Base-by-base conservation (phyloP, 208 protist species). In the Acanthamoeba triangularis region DNA sequence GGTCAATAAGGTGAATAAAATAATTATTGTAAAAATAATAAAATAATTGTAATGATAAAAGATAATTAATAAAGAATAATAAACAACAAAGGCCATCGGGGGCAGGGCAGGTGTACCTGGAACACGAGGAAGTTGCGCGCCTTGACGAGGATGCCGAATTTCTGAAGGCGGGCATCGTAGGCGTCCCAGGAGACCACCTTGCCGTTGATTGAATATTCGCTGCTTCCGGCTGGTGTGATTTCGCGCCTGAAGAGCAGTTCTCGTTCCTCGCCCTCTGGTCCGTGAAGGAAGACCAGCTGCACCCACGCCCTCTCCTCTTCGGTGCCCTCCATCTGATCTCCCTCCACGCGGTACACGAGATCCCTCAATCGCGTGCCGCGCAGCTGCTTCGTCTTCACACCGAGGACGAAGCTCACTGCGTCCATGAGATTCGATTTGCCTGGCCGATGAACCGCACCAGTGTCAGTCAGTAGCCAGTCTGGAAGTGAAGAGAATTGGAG, bases 391-490 rank as follows among this genome's bases (percentile, higher is more conserved):
- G 97, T 97, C 49, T 97, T 96, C 25, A 99, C 41, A 69, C 99
- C 99, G n/a, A 99, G 95, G 23, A 99, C 99, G 96, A 99, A 99
- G 80, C 97, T 98, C 28, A 99, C 97, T 18, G 99, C 99, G 96
- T 99, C 99, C 99, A 99, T 99, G n/a, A 99, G 72, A 97, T 99
- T 99, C 16, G 98, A 99, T 96, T 99, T 99, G 52, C 97, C 97
- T 97, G 54, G 14, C 4, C n/a, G n/a, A n/a, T n/a, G 90, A 54
- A 63, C 61, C 28, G 47, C 47, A 52, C 47, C 47, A 61, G 54
- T 28, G 16, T 18, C 18, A 90, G 16, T 18, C 18, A 90, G 65
- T 25, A 90, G 41, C 92, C 5, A 49, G 16, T 7, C 20, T 69
- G 18, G 6, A 25, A n/a, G 10, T 28, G 69, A 63, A 47, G 16